Evolutionary conservation across 768 basidiomycete genomes (phyloP).

Genomic region (Leccinum broughii): DNA sequence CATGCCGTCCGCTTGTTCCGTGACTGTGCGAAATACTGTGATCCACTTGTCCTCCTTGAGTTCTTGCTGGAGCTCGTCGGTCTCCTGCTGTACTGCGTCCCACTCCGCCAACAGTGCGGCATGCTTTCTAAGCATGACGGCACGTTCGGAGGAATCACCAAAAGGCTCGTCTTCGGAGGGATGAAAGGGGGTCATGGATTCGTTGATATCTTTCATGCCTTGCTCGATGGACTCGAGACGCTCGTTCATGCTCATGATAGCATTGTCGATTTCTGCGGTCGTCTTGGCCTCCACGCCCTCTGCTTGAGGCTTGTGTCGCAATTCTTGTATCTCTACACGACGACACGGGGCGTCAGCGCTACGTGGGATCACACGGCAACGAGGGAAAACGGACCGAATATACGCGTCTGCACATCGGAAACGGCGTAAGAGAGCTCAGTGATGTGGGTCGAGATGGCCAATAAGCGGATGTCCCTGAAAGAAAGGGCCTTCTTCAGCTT

Average conservation of each 20-base stretch:
- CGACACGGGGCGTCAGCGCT: constrained; percentile 14
- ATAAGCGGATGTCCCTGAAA: constrained; percentile 67
- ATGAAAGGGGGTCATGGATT: constrained; percentile 62
- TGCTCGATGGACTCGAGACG: constrained; percentile 70
- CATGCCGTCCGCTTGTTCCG: constrained; percentile 96
- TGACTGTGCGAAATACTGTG: constrained; percentile 89
- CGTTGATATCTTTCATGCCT: constrained; percentile 68
- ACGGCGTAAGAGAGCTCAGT: constrained; percentile 86
- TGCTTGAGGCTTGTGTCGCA: constrained; percentile 82
- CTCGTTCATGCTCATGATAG: constrained; percentile 77
- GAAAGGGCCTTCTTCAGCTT: constrained; percentile 27
- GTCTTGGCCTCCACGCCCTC: constrained; percentile 52
- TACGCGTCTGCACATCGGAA: constrained; percentile 88
- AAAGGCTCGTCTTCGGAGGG: constrained; percentile 48
- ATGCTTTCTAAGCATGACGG: constrained; percentile 69
- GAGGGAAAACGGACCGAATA: constrained; percentile 61
- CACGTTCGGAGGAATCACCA: constrained; percentile 41
- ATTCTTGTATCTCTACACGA: constrained; percentile 81
- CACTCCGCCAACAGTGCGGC: constrained; percentile 73
- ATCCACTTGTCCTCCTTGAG: constrained; percentile 98
- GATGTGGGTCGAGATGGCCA: constrained; percentile 82
- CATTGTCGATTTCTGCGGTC: constrained; percentile 75
- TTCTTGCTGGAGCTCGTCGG: constrained; percentile 83
- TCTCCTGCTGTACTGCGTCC: constrained; percentile 78
- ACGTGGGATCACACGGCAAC: constrained; percentile 2